Conservation (phyloP, 106 monocot species). For the Dendrobium catenatum region DNA sequence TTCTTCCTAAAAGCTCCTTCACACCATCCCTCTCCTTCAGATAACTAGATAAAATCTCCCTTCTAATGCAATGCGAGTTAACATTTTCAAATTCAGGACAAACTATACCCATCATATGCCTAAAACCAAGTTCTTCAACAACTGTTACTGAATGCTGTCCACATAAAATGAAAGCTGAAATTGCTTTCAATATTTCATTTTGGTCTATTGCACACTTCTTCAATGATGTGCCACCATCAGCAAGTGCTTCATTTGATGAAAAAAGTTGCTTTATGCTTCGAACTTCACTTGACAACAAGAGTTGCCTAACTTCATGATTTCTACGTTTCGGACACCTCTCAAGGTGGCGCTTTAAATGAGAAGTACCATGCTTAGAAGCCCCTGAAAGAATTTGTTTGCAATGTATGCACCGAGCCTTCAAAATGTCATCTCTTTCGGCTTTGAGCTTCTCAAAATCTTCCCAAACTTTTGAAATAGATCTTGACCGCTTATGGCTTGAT, state of each 20-base stretch:
- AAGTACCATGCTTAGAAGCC: conserved; percentile 7
- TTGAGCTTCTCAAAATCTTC: conserved; percentile 14
- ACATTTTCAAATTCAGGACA: conserved; percentile 10
- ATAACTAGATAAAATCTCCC: conserved; percentile 8
- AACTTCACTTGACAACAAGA: conserved; percentile 6
- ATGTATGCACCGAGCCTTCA: conserved; percentile 8
- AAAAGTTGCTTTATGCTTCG: conserved; percentile 6
- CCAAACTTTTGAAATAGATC: conserved; percentile 8
- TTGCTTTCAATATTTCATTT: conserved; percentile 6
- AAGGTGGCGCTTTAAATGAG: conserved; percentile 13
- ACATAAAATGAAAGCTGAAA: conserved; percentile 3
- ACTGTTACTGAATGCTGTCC: conserved; percentile 7
- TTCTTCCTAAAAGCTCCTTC: conserved; percentile 2
- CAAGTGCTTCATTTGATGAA: background rate
- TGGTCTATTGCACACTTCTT: background rate
- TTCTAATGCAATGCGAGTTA: background rate
- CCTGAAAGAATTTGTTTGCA: conserved; percentile 9
- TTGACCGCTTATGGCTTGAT: conserved; percentile 3
- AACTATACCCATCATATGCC: conserved; percentile 6
- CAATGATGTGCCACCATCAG: background rate
- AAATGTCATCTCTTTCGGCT: conserved; percentile 13
- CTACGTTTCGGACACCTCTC: conserved; percentile 6
- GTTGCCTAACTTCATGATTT: conserved; percentile 3
- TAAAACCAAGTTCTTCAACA: conserved; percentile 11
- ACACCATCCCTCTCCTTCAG: conserved; percentile 7